Base-by-base conservation (phyloP, 1,284 basidiomycete species). In the Uromyces viciae-fabae region DNA sequence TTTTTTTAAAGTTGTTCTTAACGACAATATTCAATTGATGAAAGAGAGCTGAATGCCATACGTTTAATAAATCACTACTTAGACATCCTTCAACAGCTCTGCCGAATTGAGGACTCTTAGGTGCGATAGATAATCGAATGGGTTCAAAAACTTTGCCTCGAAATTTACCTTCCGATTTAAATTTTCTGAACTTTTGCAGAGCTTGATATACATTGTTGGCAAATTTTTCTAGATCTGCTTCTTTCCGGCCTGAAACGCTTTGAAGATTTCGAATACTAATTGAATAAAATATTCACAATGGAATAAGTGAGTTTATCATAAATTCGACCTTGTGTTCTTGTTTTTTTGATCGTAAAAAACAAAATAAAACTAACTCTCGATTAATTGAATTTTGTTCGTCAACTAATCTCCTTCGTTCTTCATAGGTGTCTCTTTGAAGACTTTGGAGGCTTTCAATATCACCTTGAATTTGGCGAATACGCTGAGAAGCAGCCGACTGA, bases 141-240 rank as follows among this genome's bases (percentile, higher is more conserved):
- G 79, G 79, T 25, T 81, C 79, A 40, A 66, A 81, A 9, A 54
- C 79, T 49, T 81, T 58, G 4, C 79, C 79, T 36, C 49, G 60
- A 60, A 81, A 81, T 64, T 33, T 75, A 19, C 62, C 49, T 58
- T 74, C 79, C 3, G 43, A 28, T 40, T 58, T 81, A 3, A 74
- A 25, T 19, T 58, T n/a, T 22, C 79, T 58, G 49, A 81, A 68
- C 25, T 49, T 54, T 38, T 31, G 58, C 22, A 81, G 60, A 17
- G 79, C 79, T 36, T 56, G 36, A 42, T 25, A 66, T 38, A 80
- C 17, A 33, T 74, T 62, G 4, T 42, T n/a, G 19, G 5, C 36
- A 52, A 64, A 17, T 8, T 33, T 17, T 14, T 36, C 49, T 4
- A 81, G 25, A 19, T 74, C 62, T 31, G 28, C 72, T 31, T 81